These are phyloP conservation scores for Clarireedia monteithiana DNA, from an alignment of 2,329 filamentous ascomycete species.

Conservation along the genomic window DNA sequence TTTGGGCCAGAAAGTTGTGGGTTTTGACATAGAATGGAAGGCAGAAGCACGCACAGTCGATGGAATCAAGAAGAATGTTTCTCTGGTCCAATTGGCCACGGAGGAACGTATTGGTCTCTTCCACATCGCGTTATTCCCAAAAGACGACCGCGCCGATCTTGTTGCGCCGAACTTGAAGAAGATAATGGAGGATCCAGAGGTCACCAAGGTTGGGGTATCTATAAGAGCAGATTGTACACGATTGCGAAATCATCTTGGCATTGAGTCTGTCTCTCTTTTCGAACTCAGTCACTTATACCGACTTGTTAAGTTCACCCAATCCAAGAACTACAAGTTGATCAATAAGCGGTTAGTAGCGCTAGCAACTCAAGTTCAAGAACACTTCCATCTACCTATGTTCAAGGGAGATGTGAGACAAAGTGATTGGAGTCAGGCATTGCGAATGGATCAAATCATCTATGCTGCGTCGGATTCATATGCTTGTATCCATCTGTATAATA, in stretches of 20 bases:
- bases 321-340: slow-evolving; percentile 44
- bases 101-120: slow-evolving; percentile 72
- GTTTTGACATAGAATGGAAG: slow-evolving; percentile 87
- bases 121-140: slow-evolving; percentile 61
- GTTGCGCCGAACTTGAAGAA: slow-evolving; percentile 62
- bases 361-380: slow-evolving; percentile 60
- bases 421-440: slow-evolving; percentile 63
- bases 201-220: slow-evolving; percentile 71
- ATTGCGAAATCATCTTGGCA: slow-evolving; percentile 54
- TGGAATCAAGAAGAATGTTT: slow-evolving; percentile 60
- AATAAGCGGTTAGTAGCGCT: slow-evolving; percentile 61
- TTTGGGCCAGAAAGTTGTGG: slow-evolving; percentile 60
- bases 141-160: slow-evolving; percentile 41
- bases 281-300: slow-evolving; percentile 80
- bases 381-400: slow-evolving; percentile 64
- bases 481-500: slow-evolving; percentile 62
- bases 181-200: slow-evolving; percentile 61
- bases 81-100: slow-evolving; percentile 75
- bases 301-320: slow-evolving; percentile 59
- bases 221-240: slow-evolving; percentile 66
- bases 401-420: slow-evolving; percentile 68
- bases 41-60: slow-evolving; percentile 38
- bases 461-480: slow-evolving; percentile 81
- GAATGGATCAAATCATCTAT: slow-evolving; percentile 59
- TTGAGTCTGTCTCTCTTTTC: slow-evolving; percentile 60